A percentile compares a stretch with the other conserved stretches of the same genome.
These are phyloP conservation scores for Diaporthe velutina DNA, from an alignment of 2,329 filamentous ascomycete genomes.

Conservation along the genomic window DNA sequence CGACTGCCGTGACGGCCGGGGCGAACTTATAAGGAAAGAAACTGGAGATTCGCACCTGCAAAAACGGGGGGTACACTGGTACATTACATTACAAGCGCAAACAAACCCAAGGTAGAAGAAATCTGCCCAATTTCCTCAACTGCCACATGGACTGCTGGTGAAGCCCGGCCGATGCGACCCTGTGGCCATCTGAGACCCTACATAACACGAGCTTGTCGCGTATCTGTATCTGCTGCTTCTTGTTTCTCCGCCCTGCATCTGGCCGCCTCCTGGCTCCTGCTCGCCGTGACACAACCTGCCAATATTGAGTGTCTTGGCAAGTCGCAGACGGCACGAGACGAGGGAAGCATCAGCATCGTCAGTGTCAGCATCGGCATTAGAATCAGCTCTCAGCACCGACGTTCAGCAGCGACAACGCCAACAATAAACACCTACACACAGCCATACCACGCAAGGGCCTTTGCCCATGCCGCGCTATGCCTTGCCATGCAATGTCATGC, in stretches of 20 bases:
- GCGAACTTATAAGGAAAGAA: too few species aligned
- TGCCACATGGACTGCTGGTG: constrained; percentile 13
- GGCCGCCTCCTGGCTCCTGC: background rate
- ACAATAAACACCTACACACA: background rate
- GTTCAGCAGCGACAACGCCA: background rate
- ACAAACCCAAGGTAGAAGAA: too few species aligned
- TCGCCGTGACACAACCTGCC: constrained; percentile 1
- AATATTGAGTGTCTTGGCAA: background rate
- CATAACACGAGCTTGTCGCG: constrained; percentile 32
- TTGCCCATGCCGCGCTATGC: background rate
- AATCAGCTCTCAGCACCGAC: background rate
- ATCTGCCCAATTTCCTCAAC: background rate
- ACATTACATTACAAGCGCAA: too few species aligned
- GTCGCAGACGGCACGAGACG: background rate
- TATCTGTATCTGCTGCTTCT: constrained; percentile 22
- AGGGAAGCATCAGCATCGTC: background rate
- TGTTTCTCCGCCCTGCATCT: constrained; percentile 25
- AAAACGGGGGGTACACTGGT: too few species aligned
- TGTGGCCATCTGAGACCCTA: constrained; percentile 6
- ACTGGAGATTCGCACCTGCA: too few species aligned
- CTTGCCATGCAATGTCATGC: constrained; percentile 6
- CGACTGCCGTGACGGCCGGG: constrained; percentile 15
- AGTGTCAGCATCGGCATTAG: background rate
- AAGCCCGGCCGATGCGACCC: constrained; percentile 8
- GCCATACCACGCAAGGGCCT: constrained; percentile 16